Conservation (phyloP, 306 rosid species). For the Glycine tomentella region DNA sequence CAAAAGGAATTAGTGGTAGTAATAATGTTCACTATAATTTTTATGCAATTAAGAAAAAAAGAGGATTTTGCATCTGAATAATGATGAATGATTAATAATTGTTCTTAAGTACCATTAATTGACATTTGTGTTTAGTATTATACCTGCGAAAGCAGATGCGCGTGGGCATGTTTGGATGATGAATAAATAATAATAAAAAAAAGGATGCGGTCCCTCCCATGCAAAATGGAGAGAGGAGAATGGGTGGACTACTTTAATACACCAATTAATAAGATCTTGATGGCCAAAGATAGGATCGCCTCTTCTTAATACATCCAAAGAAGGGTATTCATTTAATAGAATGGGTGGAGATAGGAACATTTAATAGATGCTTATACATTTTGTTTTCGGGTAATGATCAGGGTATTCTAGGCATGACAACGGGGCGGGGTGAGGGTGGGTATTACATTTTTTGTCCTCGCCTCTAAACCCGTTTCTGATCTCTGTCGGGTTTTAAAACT, state of each 20-base stretch:
- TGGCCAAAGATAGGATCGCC: too few species aligned
- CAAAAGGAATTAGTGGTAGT: background rate
- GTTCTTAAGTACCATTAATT: background rate
- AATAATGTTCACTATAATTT: background rate
- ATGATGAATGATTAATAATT: constrained; percentile 4
- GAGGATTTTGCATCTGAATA: background rate
- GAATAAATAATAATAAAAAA: constrained; percentile 22
- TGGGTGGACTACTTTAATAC: constrained; percentile 67
- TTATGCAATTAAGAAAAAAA: constrained; percentile 5
- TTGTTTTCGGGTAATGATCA: background rate
- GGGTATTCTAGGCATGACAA: too few species aligned
- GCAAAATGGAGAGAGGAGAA: constrained; percentile 29
- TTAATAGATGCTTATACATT: background rate
- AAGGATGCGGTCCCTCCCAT: constrained; percentile 56
- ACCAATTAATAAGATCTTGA: constrained; percentile 73
- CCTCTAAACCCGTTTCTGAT: too few species aligned
- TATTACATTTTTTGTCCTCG: too few species aligned
- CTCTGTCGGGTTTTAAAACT: too few species aligned
- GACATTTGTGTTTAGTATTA: background rate
- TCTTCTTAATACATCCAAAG: constrained; percentile 54
- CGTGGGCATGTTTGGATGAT: constrained; percentile 52
- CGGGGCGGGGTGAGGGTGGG: too few species aligned
- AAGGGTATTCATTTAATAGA: too few species aligned
- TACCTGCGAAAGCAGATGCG: constrained; percentile 39
- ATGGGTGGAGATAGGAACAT: background rate